These are phyloP conservation scores for Ensete glaucum DNA, from an alignment of 176 grass and related monocot species.

Conservation along the genomic window DNA sequence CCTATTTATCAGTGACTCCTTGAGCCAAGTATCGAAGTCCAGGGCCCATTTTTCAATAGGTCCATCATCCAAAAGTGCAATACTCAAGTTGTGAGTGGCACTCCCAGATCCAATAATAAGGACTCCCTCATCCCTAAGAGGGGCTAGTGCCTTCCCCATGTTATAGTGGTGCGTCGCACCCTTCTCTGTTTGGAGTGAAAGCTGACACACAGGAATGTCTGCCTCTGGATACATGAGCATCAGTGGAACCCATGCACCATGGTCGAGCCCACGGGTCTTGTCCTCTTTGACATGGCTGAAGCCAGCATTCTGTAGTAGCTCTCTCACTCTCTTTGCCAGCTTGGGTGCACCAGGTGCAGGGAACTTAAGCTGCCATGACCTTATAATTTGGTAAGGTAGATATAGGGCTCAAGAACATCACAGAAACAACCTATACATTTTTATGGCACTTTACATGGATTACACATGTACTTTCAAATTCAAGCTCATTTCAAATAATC, in stretches of 20 bases:
- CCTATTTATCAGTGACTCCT: conserved; percentile 49
- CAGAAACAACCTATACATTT: neutral
- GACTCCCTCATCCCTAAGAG: conserved; percentile 49
- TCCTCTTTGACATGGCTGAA: conserved; percentile 54
- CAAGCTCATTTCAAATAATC: neutral
- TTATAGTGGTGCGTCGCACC: conserved; percentile 70
- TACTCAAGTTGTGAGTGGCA: conserved; percentile 70
- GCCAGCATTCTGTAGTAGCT: conserved; percentile 50
- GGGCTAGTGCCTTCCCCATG: conserved; percentile 56
- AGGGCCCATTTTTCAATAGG: conserved; percentile 41
- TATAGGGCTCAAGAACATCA: neutral
- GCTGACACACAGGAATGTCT: conserved; percentile 67
- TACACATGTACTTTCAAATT: neutral
- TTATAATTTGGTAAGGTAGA: neutral
- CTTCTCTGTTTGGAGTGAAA: conserved; percentile 49
- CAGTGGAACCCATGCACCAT: conserved; percentile 65
- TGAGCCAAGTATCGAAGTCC: conserved; percentile 76
- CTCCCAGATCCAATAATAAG: conserved; percentile 78
- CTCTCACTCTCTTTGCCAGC: conserved; percentile 46
- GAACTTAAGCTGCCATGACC: conserved; percentile 48
- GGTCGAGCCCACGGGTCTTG: conserved; percentile 62
- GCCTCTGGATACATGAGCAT: conserved; percentile 87
- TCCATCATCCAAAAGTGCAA: conserved; percentile 16
- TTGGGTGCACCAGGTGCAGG: conserved; percentile 59
- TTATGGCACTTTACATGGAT: neutral